These are phyloP conservation scores for Syzygium jambos DNA, from an alignment of 345 rosid genomes.

Conservation along the genomic window DNA sequence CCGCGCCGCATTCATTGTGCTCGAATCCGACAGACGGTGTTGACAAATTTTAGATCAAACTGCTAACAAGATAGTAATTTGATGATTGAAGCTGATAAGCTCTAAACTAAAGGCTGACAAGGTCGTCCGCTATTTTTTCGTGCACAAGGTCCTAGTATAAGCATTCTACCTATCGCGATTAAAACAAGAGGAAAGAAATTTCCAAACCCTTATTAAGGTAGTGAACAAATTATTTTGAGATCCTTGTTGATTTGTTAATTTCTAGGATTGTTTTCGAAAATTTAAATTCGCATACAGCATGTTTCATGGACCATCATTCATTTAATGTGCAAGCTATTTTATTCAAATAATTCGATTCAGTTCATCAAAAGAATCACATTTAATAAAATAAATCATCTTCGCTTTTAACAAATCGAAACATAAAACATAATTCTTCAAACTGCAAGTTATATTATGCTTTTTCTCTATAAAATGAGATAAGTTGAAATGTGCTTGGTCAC, in stretches of 20 bases:
- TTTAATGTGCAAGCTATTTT: not conserved
- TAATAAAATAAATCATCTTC: not conserved
- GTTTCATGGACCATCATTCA: not conserved
- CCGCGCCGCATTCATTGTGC: not conserved
- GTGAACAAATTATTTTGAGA: not conserved
- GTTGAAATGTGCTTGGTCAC: too few relatives aligned
- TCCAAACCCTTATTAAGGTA: not conserved
- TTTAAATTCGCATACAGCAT: not conserved
- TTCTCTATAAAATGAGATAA: not conserved
- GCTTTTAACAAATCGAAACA: not conserved
- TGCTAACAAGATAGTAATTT: not conserved
- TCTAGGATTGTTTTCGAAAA: not conserved
- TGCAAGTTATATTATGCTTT: too few relatives aligned
- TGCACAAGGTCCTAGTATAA: not conserved
- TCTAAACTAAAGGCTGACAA: not conserved
- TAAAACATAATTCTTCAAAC: not conserved
- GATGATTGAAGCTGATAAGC: not conserved
- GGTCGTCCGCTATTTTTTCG: not conserved
- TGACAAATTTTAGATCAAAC: not conserved
- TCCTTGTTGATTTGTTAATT: too few relatives aligned
- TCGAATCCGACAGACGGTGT: not conserved
- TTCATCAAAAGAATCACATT: not conserved
- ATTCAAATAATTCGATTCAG: not conserved
- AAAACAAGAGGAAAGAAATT: too few relatives aligned
- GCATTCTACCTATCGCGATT: not conserved